Evolutionary conservation across 2,329 filamentous ascomycete genomes (phyloP), one percentile per base, ranked within the genome.

Genomic region (Colletotrichum sidae): DNA sequence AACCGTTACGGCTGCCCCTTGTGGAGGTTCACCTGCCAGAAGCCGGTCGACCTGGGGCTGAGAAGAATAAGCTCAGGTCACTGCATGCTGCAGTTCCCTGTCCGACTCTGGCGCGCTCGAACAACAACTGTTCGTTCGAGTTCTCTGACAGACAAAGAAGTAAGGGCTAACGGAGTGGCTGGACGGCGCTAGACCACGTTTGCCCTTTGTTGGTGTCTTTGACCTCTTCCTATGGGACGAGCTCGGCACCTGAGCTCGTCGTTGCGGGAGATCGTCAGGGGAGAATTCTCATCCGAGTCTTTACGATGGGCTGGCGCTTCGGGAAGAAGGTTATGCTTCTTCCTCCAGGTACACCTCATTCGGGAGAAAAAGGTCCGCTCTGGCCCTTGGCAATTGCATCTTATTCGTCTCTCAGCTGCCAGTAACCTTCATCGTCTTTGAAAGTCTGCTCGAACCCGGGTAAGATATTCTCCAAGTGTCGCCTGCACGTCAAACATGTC

Each of bases 381-480:
- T 44, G 60, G 6, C 17, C 34, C 41, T 52, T 4, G 38, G 11
- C 44, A 5, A 4, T 37, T n/a, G 51, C 38, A 10, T 51, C 56
- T 33, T 65, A 38, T 6, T 61, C 57, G 12, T 65, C 51, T 4
- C 4, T 17, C n/a, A 65, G 39, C n/a, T 65, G 61, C 61, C 61
- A 61, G 39, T 65, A 65, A 9, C 61, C 61, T 11, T 50, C 61
- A 12, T 55, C 55, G n/a, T 61, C 57, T 2, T 45, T 45, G 25
- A 65, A 55, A 6, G 61, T 65, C 35, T 55, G 51, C 39, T 65
- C 57, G 35, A 65, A 50, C 10, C 61, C 61, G 7, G 61, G 57
- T 6, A 65, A 35, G n/a, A 65, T 55, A 44, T 55, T 57, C 9
- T 61, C 37, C 7, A 65, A 5, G 39, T 65, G 51, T 11, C 12